Evolutionary conservation across 768 basidiomycete genomes (phyloP), one percentile per base, ranked within the genome.

Genomic region (Rhizopogon vesiculosus): DNA sequence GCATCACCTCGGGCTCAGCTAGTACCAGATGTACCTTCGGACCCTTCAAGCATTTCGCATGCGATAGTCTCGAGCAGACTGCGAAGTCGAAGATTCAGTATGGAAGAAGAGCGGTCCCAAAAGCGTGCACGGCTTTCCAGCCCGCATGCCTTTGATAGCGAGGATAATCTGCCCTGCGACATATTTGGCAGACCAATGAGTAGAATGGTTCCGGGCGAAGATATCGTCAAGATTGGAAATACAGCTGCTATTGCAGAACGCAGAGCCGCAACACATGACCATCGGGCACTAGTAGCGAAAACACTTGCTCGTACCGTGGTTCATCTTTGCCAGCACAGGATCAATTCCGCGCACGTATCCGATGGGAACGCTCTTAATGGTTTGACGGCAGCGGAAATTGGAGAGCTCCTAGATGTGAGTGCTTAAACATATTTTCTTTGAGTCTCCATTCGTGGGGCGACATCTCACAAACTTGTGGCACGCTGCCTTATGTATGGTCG

Each of bases 391-490:
- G 63, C 58, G 46, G 59, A 71, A 56, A 66, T 70, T 16, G 69
- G 70, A 25, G 63, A 70, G 13, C 8, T 72, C 8, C 58, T 70
- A 61, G 69, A 70, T 59, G 69, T 70, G 63, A 63, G 69, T 70
- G 48, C 53, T 44, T 31, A 38, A 9, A n/a, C 25, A 10, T 44
- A 5, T 38, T 22, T 49, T 38, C 48, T 3, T 49, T 35, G 8
- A 48, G 22, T 48, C 33, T 48, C 33, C 8, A 31, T 22, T 48
- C 46, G 15, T 38, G 15, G 15, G 19, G 33, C 19, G 8, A 25
- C 13, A 15, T 25, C 48, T 38, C 33, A 33, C 15, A 19, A 49
- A 38, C 19, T 9, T 22, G 22, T 38, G 15, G 48, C 48, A 35
- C 7, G 18, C 22, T 42, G 18, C 18, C 40, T 45, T 29, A 10